phyloP scores from a whole-genome alignment of 352 stramenopile species.

The Globisporangium abappressorium region DNA sequence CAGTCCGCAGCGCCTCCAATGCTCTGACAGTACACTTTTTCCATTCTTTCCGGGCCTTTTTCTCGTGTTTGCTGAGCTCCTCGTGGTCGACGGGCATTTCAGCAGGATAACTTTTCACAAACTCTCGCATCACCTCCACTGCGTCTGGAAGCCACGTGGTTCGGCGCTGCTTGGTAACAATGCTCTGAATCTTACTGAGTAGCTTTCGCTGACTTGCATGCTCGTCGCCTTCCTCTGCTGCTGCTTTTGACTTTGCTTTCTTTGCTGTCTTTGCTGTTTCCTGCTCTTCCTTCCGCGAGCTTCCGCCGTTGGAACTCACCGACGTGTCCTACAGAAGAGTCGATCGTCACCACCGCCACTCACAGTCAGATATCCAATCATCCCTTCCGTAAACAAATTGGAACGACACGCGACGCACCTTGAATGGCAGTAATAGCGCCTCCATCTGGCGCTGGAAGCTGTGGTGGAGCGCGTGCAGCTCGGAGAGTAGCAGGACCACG shows the following conservation, averaged over 20 bases:
- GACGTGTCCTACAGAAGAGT: not conserved
- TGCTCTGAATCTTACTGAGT: constrained; percentile 1
- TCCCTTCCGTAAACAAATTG: too few species aligned
- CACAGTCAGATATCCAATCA: not conserved
- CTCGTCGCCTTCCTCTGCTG: not conserved
- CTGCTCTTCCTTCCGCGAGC: not conserved
- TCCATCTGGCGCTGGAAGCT: constrained; percentile 17
- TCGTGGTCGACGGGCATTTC: not conserved
- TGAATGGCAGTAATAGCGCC: constrained; percentile 14
- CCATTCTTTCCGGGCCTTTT: constrained; percentile 4
- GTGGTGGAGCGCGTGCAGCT: constrained; percentile 32
- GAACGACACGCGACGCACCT: not conserved
- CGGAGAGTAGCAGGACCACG: constrained; percentile 26
- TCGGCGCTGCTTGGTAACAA: not conserved
- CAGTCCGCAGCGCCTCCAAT: constrained; percentile 1
- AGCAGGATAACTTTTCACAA: not conserved
- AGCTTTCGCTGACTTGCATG: constrained; percentile 1
- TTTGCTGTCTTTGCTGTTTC: not conserved
- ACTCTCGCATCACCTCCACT: constrained; percentile 8
- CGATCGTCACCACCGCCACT: not conserved
- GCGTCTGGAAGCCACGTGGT: constrained; percentile 4
- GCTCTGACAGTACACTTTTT: not conserved
- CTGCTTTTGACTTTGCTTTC: not conserved
- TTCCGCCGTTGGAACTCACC: not conserved
- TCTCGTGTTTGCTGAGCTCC: not conserved